These are phyloP conservation scores for Kurtzmaniella quercitrusa DNA, from an alignment of 1,139 yeast species.

Conservation along the genomic window DNA sequence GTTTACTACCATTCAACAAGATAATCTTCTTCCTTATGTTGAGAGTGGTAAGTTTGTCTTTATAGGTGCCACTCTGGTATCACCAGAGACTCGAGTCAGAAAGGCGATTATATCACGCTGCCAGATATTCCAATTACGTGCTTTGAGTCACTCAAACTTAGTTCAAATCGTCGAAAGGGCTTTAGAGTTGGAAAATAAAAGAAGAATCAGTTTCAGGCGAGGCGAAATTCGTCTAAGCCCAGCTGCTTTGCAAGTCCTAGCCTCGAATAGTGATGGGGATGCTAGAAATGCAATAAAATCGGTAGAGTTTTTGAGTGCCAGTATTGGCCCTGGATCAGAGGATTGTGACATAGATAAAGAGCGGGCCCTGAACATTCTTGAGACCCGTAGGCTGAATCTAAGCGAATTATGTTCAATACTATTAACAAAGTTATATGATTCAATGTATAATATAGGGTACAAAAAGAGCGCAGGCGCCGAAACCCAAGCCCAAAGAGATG, in stretches of 20 bases:
- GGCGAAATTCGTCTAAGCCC: conserved; percentile 12
- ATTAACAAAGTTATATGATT: conserved; percentile 12
- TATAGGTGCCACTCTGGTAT: conserved; percentile 42
- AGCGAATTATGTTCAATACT: conserved; percentile 8
- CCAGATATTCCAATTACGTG: conserved; percentile 28
- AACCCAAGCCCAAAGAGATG: not conserved
- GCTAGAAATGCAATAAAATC: conserved; percentile 29
- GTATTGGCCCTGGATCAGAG: not conserved
- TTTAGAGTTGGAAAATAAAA: conserved; percentile 23
- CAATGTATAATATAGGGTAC: conserved; percentile 8
- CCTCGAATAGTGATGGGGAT: conserved; percentile 25
- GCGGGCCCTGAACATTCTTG: not conserved
- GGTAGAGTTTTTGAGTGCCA: conserved; percentile 25
- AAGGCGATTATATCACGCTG: conserved; percentile 40
- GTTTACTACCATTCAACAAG: conserved; percentile 38
- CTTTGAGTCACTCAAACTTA: conserved; percentile 18
- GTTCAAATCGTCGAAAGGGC: conserved; percentile 22
- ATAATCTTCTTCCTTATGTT: conserved; percentile 35
- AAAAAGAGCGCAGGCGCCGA: not conserved
- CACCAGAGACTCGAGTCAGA: conserved; percentile 28
- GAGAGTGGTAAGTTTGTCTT: conserved; percentile 39
- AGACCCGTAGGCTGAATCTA: not conserved
- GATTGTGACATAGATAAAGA: not conserved
- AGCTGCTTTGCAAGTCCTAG: conserved; percentile 14
- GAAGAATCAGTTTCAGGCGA: conserved; percentile 18